These are phyloP conservation scores for Coemansia sp. DNA, from an alignment of 192 early-diverging fungal species.

Conservation along the genomic window DNA sequence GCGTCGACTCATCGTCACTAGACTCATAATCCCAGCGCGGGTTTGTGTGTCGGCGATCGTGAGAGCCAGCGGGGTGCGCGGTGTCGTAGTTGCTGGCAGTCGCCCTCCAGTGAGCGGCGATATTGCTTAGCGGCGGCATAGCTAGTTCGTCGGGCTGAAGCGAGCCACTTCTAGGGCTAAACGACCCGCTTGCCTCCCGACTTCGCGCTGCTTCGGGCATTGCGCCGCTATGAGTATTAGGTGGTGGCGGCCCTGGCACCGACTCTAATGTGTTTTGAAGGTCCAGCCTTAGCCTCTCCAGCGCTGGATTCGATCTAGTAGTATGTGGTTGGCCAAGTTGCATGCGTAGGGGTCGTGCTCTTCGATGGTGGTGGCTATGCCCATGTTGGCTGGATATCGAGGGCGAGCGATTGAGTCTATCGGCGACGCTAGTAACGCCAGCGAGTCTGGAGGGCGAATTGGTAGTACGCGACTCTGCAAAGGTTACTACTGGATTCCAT, in stretches of 20 bases:
- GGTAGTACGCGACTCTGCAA: conserved; percentile 24
- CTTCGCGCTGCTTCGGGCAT: neutral
- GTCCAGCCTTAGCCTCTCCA: conserved; percentile 19
- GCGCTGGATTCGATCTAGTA: conserved; percentile 16
- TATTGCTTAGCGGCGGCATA: conserved; percentile 2
- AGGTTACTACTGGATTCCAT: conserved; percentile 43
- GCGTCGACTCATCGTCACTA: conserved; percentile 4
- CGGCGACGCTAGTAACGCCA: neutral
- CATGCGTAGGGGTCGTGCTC: conserved; percentile 11
- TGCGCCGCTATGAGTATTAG: conserved; percentile 3
- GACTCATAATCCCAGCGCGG: neutral
- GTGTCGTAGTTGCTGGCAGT: neutral
- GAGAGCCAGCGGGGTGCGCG: neutral
- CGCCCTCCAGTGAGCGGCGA: conserved; percentile 18
- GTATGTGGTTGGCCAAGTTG: neutral
- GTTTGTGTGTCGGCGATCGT: neutral
- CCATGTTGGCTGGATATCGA: neutral
- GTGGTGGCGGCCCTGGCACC: neutral
- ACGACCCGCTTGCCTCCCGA: neutral
- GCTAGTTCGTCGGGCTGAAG: conserved; percentile 10
- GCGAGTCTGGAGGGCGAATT: neutral
- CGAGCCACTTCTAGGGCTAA: conserved; percentile 6
- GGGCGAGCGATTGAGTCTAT: neutral
- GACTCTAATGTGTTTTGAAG: conserved; percentile 7
- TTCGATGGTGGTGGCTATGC: neutral